Percentiles rank a stretch among this genome's conserved stretches.
phyloP scores from a whole-genome alignment of 805 yeast species.

The Hermanozyma aechmeae region DNA sequence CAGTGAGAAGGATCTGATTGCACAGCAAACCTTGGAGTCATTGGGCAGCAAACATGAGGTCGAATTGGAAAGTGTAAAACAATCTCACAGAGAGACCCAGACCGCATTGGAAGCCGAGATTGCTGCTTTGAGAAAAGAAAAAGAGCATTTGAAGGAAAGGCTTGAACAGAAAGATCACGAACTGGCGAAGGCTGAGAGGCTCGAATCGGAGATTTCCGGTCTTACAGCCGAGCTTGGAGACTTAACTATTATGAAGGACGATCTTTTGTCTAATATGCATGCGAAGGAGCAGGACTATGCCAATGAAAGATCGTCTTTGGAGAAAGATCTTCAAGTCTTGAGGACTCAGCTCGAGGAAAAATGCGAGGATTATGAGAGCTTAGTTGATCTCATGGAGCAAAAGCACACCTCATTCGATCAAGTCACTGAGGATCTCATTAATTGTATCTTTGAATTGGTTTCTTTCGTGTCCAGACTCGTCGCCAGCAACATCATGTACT shows the following conservation, averaged over 20 bases:
- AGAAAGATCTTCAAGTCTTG: constrained; percentile 40
- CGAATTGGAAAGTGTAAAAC: no score
- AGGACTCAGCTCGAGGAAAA: constrained; percentile 37
- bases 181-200: constrained; percentile 7
- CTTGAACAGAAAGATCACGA: constrained; percentile 6
- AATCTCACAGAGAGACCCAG: no score
- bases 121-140: constrained; percentile 4
- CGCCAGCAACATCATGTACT: constrained; percentile 15
- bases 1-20: no score
- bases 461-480: no score
- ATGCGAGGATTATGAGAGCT: constrained; percentile 30
- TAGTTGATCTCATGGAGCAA: constrained; percentile 30
- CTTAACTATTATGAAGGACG: constrained; percentile 40
- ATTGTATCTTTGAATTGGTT: no score
- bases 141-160: constrained; percentile 7
- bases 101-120: no score
- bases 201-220: not conserved
- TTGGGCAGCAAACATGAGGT: no score
- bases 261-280: constrained; percentile 58
- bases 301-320: constrained; percentile 41
- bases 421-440: constrained; percentile 9
- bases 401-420: constrained; percentile 6
- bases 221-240: constrained; percentile 12
- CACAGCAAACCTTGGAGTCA: no score
- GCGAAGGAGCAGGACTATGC: constrained; percentile 52